These are phyloP conservation scores for Rhodotorula paludigena DNA, from an alignment of 768 basidiomycete species.

Conservation along the genomic window DNA sequence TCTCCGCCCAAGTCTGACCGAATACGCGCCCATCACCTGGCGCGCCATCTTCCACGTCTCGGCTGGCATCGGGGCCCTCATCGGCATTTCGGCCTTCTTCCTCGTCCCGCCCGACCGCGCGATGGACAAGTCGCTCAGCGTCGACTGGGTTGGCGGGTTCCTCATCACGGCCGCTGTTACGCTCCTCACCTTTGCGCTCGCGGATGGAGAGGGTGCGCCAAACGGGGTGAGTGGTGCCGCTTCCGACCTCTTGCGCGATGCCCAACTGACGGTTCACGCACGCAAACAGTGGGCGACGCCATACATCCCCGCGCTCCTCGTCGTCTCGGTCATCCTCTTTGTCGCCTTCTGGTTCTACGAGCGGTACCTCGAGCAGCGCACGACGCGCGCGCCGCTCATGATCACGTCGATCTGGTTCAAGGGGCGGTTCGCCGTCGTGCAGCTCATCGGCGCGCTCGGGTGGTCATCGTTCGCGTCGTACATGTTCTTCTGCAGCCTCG, in stretches of 20 bases:
- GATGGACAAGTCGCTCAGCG: conserved; percentile 47
- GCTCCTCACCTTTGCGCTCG: conserved; percentile 67
- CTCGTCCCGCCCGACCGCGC: conserved; percentile 59
- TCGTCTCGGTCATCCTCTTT: conserved; percentile 59
- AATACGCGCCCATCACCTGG: conserved; percentile 54
- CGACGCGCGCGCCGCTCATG: conserved; percentile 17
- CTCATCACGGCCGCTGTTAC: conserved; percentile 64
- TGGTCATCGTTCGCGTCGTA: conserved; percentile 8
- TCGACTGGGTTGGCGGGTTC: conserved; percentile 73
- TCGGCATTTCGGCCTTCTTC: conserved; percentile 56
- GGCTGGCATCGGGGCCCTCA: conserved; percentile 57
- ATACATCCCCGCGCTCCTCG: conserved; percentile 64
- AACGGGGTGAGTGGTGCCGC: conserved; percentile 44
- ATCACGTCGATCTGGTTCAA: conserved; percentile 16
- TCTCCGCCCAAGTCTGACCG: background rate
- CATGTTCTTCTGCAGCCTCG: conserved; percentile 18
- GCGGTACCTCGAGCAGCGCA: conserved; percentile 53
- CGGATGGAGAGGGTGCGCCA: conserved; percentile 60
- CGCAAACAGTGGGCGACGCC: conserved; percentile 20
- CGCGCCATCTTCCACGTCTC: conserved; percentile 62
- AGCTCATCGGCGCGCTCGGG: conserved; percentile 18
- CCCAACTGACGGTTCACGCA: background rate
- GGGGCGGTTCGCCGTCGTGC: conserved; percentile 10
- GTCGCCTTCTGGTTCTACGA: conserved; percentile 64
- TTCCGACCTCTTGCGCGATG: too few relatives aligned